Evolutionary conservation across 1,284 basidiomycete species (phyloP).

Genomic region (Laetiporus sulphureus): DNA sequence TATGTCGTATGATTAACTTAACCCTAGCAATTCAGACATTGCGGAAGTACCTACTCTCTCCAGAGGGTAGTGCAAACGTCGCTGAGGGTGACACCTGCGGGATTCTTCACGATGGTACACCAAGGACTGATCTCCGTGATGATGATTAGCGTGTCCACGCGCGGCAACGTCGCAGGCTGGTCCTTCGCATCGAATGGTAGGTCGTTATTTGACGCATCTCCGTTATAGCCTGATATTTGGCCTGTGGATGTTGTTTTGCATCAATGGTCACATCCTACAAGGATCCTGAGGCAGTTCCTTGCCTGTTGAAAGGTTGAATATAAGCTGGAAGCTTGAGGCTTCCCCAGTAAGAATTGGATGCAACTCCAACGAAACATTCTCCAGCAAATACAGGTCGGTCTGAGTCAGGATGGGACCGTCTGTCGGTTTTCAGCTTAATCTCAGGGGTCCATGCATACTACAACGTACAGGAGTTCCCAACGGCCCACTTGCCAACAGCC

Average conservation of each 20-base stretch:
- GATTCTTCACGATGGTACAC: slow-evolving; percentile 73
- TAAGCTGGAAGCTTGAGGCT: slow-evolving; percentile 48
- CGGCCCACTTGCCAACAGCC: slow-evolving; percentile 1
- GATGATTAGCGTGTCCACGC: slow-evolving; percentile 65
- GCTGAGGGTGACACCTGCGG: slow-evolving; percentile 62
- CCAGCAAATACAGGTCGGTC: slow-evolving; percentile 70
- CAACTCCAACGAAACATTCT: slow-evolving; percentile 51
- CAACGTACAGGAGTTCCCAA: slow-evolving; percentile 22
- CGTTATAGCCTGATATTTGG: slow-evolving; percentile 53
- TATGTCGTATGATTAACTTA: neutral
- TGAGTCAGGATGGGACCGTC: slow-evolving; percentile 73
- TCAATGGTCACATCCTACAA: neutral
- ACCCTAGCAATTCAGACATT: neutral
- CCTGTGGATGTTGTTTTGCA: slow-evolving; percentile 28
- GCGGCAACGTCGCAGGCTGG: slow-evolving; percentile 73
- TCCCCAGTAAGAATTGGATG: slow-evolving; percentile 61
- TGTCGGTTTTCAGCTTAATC: slow-evolving; percentile 21
- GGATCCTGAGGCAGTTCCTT: slow-evolving; percentile 9
- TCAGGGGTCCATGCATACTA: neutral
- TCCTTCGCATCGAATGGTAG: slow-evolving; percentile 59
- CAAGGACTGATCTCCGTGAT: slow-evolving; percentile 70
- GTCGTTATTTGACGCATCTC: slow-evolving; percentile 50
- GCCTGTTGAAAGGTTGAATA: slow-evolving; percentile 67
- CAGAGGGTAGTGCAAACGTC: slow-evolving; percentile 63
- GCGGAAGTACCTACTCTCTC: slow-evolving; percentile 50